These are phyloP conservation scores for Astrothelium macrocarpum DNA, from an alignment of 495 filamentous ascomycete species.

Conservation along the genomic window DNA sequence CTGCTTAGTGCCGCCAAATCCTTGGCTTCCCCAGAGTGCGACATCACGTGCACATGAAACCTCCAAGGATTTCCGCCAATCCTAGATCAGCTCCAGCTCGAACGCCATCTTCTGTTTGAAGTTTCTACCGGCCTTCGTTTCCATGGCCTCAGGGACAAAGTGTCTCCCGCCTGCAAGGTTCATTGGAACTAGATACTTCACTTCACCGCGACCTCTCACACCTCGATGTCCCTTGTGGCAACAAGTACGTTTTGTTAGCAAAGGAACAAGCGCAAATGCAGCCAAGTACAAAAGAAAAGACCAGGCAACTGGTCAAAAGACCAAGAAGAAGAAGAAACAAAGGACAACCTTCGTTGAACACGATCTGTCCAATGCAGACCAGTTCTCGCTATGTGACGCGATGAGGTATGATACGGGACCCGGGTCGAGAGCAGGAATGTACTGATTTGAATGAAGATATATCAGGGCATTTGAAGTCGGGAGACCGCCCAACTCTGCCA, in stretches of 20 bases:
- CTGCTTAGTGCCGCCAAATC: background rate
- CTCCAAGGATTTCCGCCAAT: background rate
- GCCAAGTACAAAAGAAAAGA: constrained; percentile 27
- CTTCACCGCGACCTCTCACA: background rate
- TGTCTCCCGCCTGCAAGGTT: background rate
- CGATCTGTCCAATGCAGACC: constrained; percentile 51
- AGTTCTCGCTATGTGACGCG: constrained; percentile 79
- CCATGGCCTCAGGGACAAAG: background rate
- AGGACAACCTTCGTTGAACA: constrained; percentile 52
- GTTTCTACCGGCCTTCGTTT: background rate
- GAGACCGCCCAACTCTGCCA: constrained; percentile 53
- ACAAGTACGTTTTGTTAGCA: background rate
- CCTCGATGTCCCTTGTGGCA: background rate
- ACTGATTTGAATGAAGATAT: constrained; percentile 48
- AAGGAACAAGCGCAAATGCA: constrained; percentile 13
- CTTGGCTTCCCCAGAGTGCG: background rate
- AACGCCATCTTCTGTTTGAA: background rate
- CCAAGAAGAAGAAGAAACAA: constrained; percentile 54
- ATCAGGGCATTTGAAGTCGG: constrained; percentile 89
- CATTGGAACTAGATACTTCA: background rate
- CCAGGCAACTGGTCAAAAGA: background rate
- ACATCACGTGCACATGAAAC: background rate
- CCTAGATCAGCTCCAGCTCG: background rate
- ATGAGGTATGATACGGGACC: constrained; percentile 57
- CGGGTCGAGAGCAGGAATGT: background rate